These are phyloP conservation scores for Cladosporium oxysporum DNA, from an alignment of 2,329 filamentous ascomycete species.

Conservation along the genomic window DNA sequence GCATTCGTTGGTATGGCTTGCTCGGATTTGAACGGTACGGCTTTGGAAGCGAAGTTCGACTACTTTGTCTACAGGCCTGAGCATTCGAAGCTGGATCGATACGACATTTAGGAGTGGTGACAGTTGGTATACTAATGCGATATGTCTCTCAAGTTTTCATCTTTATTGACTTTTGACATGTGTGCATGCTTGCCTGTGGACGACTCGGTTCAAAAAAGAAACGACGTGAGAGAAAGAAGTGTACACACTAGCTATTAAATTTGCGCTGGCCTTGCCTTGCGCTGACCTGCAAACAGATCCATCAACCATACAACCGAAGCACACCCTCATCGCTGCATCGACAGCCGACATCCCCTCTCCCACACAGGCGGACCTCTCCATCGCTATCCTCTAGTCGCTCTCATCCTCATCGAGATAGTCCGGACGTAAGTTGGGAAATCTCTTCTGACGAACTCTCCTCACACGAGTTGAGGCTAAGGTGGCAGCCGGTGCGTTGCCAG, in stretches of 20 bases:
- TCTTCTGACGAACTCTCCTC: neutral
- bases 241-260: neutral
- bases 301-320: neutral
- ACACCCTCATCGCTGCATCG: neutral
- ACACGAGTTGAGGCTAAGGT: neutral
- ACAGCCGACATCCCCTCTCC: neutral
- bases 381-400: too few species aligned
- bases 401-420: too few species aligned
- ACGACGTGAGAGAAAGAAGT: neutral
- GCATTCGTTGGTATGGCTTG: constrained; percentile 19
- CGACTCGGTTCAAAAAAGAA: neutral
- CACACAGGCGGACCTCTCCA: neutral
- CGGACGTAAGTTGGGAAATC: neutral
- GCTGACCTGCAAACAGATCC: neutral
- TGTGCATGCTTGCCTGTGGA: neutral
- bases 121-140: neutral
- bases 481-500: too few species aligned
- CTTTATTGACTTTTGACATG: neutral
- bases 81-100: constrained; percentile 11
- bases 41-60: constrained; percentile 17
- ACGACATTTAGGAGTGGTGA: neutral
- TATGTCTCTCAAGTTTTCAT: neutral
- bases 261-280: neutral
- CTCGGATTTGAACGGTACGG: constrained; percentile 19
- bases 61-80: constrained; percentile 19